These are phyloP conservation scores for Thielaviopsis punctulata DNA, from an alignment of 2,329 filamentous ascomycete genomes.

Conservation along the genomic window DNA sequence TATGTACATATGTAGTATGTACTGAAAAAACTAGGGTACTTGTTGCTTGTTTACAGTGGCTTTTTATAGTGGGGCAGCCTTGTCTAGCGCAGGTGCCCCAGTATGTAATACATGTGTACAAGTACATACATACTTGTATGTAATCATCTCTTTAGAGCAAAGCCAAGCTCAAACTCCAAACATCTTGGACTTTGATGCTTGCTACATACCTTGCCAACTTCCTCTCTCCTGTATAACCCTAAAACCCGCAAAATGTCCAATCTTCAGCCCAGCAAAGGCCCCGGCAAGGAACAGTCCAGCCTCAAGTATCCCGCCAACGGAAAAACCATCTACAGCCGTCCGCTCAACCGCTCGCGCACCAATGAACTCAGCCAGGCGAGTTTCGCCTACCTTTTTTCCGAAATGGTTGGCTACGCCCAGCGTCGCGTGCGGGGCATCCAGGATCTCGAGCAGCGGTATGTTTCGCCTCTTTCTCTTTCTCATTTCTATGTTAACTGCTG, in stretches of 20 bases:
- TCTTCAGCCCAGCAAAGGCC: conserved; percentile 28
- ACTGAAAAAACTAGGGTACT: no score
- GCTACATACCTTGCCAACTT: background rate
- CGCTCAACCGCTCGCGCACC: conserved; percentile 76
- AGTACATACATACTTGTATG: no score
- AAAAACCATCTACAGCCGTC: conserved; percentile 96
- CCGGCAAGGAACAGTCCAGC: conserved; percentile 36
- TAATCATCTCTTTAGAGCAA: no score
- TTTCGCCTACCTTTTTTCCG: conserved; percentile 89
- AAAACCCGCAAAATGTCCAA: conserved; percentile 28
- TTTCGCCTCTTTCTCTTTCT: background rate
- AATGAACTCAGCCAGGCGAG: conserved; percentile 81
- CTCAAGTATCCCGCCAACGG: conserved; percentile 81
- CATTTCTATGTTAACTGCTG: background rate
- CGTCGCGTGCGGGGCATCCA: conserved; percentile 78
- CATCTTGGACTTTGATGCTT: no score
- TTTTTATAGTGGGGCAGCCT: conserved; percentile 10
- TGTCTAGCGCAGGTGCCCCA: conserved; percentile 1
- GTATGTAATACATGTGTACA: no score
- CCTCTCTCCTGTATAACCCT: no score
- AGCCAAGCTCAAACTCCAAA: background rate
- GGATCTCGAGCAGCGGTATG: conserved; percentile 77
- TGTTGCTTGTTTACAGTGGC: background rate
- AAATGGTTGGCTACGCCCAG: conserved; percentile 95
- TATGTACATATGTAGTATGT: background rate